Percentiles rank a stretch among this genome's conserved stretches.
Conservation (phyloP, 176 grass and related monocot species). For the Triticum timopheevii region DNA sequence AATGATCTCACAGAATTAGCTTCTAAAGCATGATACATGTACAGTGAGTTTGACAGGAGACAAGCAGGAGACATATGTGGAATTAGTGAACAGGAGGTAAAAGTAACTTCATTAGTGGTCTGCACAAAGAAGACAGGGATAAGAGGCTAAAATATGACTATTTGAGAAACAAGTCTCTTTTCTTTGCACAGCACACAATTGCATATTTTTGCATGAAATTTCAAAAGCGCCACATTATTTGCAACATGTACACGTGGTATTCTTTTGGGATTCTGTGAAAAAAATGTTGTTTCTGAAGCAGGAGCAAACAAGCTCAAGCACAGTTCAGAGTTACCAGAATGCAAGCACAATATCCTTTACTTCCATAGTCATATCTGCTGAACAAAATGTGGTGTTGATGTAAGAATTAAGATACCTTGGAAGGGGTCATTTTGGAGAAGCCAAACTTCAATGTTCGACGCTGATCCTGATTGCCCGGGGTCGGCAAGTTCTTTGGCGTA, state of each 20-base stretch:
- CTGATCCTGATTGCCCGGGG: constrained; percentile 57
- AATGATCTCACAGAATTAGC: not conserved
- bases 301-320: not conserved
- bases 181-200: not conserved
- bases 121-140: not conserved
- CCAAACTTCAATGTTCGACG: constrained; percentile 85
- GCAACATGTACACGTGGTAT: not conserved
- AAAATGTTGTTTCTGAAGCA: not conserved
- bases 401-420: constrained; percentile 47
- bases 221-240: not conserved
- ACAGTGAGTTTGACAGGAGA: not conserved
- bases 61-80: not conserved
- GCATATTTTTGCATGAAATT: not conserved
- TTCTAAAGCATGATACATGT: not conserved
- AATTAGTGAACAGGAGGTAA: not conserved
- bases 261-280: not conserved
- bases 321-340: not conserved
- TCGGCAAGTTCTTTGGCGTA: constrained; percentile 29
- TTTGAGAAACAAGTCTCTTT: not conserved
- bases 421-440: constrained; percentile 64
- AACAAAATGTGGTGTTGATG: constrained; percentile 6
- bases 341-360: not conserved
- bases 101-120: not conserved
- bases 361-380: not conserved
- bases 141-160: not conserved